These are phyloP conservation scores for Hirschfeldia incana DNA, from an alignment of 345 rosid genomes.

Conservation along the genomic window DNA sequence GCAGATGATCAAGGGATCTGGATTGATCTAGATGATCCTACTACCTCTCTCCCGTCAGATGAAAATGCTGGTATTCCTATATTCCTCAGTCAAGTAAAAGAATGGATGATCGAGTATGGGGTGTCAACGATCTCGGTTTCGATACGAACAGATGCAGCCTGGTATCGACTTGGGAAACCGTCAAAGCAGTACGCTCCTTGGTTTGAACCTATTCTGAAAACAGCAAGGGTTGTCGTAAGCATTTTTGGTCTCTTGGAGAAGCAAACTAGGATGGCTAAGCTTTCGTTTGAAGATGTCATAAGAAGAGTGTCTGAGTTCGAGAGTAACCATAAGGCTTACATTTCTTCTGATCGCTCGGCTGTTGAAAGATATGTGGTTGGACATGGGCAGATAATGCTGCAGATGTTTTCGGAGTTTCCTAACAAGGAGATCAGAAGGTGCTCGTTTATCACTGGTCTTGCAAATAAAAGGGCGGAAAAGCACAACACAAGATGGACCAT, in stretches of 20 bases:
- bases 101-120: slow-evolving; percentile 92
- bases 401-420: slow-evolving; percentile 70
- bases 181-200: slow-evolving; percentile 81
- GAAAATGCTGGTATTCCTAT: slow-evolving; percentile 53
- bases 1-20: slow-evolving; percentile 70
- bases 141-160: slow-evolving; percentile 79
- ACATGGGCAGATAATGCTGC: slow-evolving; percentile 81
- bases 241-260: slow-evolving; percentile 59
- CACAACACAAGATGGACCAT: slow-evolving; percentile 79
- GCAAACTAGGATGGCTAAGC: slow-evolving; percentile 60
- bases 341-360: slow-evolving; percentile 57
- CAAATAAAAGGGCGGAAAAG: slow-evolving; percentile 67
- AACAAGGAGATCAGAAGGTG: slow-evolving; percentile 50
- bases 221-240: slow-evolving; percentile 64
- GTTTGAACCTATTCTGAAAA: slow-evolving; percentile 70
- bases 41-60: slow-evolving; percentile 20
- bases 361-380: slow-evolving; percentile 76
- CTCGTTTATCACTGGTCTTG: slow-evolving; percentile 63
- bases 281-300: slow-evolving; percentile 63
- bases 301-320: slow-evolving; percentile 54
- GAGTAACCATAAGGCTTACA: slow-evolving; percentile 48
- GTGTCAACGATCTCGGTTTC: slow-evolving; percentile 58
- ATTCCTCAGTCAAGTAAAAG: slow-evolving; percentile 75
- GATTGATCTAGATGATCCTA: slow-evolving; percentile 48
- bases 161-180: slow-evolving; percentile 94